Evolutionary conservation across 2,329 filamentous ascomycete species (phyloP), one percentile per base, ranked within the genome.

Genomic region (Xylariaceae sp.): DNA sequence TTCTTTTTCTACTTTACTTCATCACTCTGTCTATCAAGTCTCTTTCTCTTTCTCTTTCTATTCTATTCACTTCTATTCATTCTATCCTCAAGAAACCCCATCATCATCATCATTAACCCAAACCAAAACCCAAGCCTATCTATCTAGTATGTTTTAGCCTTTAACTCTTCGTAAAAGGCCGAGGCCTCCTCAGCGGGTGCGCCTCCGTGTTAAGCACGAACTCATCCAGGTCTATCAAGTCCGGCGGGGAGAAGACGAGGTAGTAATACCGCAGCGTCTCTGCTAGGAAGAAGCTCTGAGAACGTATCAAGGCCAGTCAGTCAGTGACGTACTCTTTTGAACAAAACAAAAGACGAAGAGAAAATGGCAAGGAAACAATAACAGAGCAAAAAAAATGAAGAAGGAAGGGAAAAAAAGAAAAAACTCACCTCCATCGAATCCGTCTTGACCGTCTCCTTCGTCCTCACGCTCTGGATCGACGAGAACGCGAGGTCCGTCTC

Each of bases 261-360:
- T 55, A 56, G 19, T 54, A 48, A 33, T 57, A 57, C 29, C 81
- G 82, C 41, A 83, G 55, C 17, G 77, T 83, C 62, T 83, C 78
- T 3, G 74, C 76, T 50, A 78, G 65, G 74, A 78, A 83, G 50
- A 81, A 81, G 40, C 71, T 77, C 66, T 86, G 73, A 60, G 11
- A 24, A 11, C 21, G 11, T 24, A n/a, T n/a, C n/a, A n/a, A 24
- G 8, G 5, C 13, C n/a, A 7, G n/a, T 38, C 24, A 31, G 41
- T 46, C 74, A 73, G 54, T 71, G 70, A 53, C 79, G 66, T 5
- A 24, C 34, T 9, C 70, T n/a, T n/a, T n/a, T n/a, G n/a, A n/a
- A n/a, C n/a, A n/a, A n/a, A n/a, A n/a, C n/a, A n/a, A 53, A 79
- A 66, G 5, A 26, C 34, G 8, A 30, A 24, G n/a, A 7, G 11